Base-by-base conservation (phyloP, 2,329 filamentous ascomycete species). In the Trichophyton benhamiae region DNA sequence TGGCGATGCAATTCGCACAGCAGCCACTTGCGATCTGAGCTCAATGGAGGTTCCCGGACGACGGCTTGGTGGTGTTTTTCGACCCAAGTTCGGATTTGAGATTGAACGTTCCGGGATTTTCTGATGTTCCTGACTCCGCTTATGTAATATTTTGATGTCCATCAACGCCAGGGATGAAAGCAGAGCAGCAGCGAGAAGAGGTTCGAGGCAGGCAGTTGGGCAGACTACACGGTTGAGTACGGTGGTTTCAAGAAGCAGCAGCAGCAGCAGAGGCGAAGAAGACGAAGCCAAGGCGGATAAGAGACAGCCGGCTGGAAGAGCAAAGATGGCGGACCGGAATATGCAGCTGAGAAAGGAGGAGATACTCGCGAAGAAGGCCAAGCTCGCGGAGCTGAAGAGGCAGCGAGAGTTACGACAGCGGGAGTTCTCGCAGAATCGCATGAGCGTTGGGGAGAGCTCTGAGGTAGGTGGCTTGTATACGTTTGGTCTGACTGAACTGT, bases 301-400 rank as follows among this genome's bases (percentile, higher is more conserved):
- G 7, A 33, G 17, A 53, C 3, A 44, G 6, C 13, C 5, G 22
- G 49, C 2, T 6, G 11, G 49, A 53, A 13, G 41, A 15, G 55
- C 60, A 22, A 36, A 59, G 33, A 59, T 55, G 41, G 36, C 42
- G 62, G 73, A 72, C 69, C 69, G 70, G 57, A 68, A 68, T 30
- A 72, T 74, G 77, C 87, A 85, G 73, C 79, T 91, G 81, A 87
- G 91, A 69, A 88, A 90, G 79, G 91, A 96, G 80, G 94, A 99
- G 80, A 96, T 99, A 68, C 80, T 94, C 69, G 91, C 91, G 68
- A 99, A 99, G 79, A 92, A 89, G 80, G 92, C 91, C 65, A 96
- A 94, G 80, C 89, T 99, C 69, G 91, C 89, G 58, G 94, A 97
- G 81, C 83, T 99, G 66, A 96, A 96, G 79, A 85, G 89, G 65